Conservation (phyloP, 148 eudicot genomes). For the Camellia japonica region DNA sequence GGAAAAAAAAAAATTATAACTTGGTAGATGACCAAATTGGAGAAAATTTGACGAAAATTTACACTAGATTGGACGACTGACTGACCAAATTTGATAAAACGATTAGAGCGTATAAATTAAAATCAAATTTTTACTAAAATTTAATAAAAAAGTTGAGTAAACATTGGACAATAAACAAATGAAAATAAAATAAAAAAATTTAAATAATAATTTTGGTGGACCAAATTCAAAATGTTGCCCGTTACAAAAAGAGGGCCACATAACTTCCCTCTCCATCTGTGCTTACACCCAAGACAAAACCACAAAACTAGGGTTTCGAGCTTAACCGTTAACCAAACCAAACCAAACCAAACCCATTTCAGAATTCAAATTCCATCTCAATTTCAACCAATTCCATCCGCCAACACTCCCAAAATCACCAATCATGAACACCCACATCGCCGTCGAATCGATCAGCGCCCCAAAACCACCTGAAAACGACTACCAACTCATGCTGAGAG, state of each 20-base stretch:
- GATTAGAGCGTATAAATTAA: too few relatives aligned
- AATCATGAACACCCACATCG: slow-evolving; percentile 9
- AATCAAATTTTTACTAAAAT: too few relatives aligned
- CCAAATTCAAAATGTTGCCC: slow-evolving; percentile 44
- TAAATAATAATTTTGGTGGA: neutral
- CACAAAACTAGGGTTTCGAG: slow-evolving; percentile 39
- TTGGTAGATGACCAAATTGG: too few relatives aligned
- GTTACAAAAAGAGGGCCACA: slow-evolving; percentile 25
- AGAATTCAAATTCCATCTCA: neutral
- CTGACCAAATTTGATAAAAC: too few relatives aligned
- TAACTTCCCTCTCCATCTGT: slow-evolving; percentile 1
- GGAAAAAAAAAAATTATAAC: too few relatives aligned
- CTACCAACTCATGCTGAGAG: slow-evolving; percentile 55
- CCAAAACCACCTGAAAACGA: slow-evolving; percentile 18
- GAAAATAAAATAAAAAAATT: too few relatives aligned
- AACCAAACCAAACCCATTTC: neutral
- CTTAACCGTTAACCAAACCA: neutral
- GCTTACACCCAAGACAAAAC: slow-evolving; percentile 6
- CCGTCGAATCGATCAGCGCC: neutral
- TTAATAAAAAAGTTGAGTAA: too few relatives aligned
- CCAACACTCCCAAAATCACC: neutral
- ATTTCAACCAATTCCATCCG: neutral
- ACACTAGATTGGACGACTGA: too few relatives aligned
- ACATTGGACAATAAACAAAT: too few relatives aligned
- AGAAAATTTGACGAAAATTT: too few relatives aligned